phyloP scores from a whole-genome alignment of 805 yeast species.

The Millerozyma acaciae region DNA sequence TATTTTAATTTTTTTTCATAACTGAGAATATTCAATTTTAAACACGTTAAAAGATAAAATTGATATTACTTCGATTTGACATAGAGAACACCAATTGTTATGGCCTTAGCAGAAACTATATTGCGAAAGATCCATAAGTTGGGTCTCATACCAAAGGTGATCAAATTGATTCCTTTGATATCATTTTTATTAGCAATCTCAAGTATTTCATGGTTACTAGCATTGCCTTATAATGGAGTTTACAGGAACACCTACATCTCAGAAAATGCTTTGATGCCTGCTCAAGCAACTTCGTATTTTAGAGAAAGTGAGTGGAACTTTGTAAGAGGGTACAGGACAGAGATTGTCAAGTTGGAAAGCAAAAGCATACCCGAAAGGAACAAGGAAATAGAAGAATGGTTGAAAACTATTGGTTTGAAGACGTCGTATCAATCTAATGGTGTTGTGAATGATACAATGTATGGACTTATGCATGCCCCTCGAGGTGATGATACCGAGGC shows the following conservation, averaged over 20 bases:
- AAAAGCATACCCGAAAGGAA: conserved; percentile 36
- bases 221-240: conserved; percentile 78
- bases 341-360: conserved; percentile 39
- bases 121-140: conserved; percentile 36
- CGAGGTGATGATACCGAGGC: conserved; percentile 96
- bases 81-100: conserved; percentile 11
- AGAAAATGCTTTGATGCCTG: conserved; percentile 96
- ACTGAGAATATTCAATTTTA: too few species aligned
- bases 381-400: conserved; percentile 50
- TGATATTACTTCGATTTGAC: too few species aligned
- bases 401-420: conserved; percentile 69
- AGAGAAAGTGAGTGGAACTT: conserved; percentile 94
- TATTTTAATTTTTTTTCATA: too few species aligned
- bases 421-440: conserved; percentile 40
- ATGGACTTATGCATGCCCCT: conserved; percentile 87
- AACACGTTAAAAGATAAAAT: too few species aligned
- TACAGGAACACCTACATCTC: conserved; percentile 81
- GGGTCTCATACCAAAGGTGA: conserved; percentile 35
- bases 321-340: conserved; percentile 77
- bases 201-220: conserved; percentile 43
- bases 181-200: conserved; percentile 33
- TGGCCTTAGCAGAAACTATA: conserved; percentile 44
- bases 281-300: conserved; percentile 88
- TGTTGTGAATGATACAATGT: conserved; percentile 50
- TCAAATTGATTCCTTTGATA: conserved; percentile 29